Conservation (phyloP, 768 basidiomycete genomes). For the Kwoniella bestiolae region DNA sequence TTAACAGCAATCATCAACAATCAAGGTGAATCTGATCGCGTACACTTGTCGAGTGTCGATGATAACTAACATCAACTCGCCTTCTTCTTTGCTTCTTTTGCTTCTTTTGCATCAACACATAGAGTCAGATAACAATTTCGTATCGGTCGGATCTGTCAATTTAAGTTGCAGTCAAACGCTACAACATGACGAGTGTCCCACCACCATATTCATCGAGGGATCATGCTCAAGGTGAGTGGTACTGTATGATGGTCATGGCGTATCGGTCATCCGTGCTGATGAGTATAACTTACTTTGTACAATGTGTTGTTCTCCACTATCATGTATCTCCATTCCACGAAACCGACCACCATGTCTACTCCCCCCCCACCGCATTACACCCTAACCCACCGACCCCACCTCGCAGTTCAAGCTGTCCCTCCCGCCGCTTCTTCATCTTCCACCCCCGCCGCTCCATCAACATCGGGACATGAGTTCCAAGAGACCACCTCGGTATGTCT, state of each 20-base stretch:
- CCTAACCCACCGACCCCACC: neutral
- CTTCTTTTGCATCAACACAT: neutral
- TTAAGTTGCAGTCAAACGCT: neutral
- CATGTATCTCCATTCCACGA: neutral
- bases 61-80: neutral
- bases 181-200: slow-evolving; percentile 26
- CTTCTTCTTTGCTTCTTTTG: too few relatives aligned
- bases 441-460: slow-evolving; percentile 4
- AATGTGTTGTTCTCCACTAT: neutral
- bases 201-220: slow-evolving; percentile 30
- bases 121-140: neutral
- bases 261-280: neutral
- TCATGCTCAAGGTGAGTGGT: slow-evolving; percentile 38
- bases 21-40: neutral
- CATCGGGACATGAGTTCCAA: slow-evolving; percentile 43
- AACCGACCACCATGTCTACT: neutral
- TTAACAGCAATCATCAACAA: neutral
- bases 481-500: slow-evolving; percentile 56
- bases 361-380: neutral
- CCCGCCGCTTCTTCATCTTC: slow-evolving; percentile 7
- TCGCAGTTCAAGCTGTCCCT: slow-evolving; percentile 25
- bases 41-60: neutral
- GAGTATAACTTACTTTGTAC: neutral
- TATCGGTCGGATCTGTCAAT: too few relatives aligned
- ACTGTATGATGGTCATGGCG: neutral